Evolutionary conservation across 208 protist species (phyloP).

Genomic region (Trypanosoma mega): DNA sequence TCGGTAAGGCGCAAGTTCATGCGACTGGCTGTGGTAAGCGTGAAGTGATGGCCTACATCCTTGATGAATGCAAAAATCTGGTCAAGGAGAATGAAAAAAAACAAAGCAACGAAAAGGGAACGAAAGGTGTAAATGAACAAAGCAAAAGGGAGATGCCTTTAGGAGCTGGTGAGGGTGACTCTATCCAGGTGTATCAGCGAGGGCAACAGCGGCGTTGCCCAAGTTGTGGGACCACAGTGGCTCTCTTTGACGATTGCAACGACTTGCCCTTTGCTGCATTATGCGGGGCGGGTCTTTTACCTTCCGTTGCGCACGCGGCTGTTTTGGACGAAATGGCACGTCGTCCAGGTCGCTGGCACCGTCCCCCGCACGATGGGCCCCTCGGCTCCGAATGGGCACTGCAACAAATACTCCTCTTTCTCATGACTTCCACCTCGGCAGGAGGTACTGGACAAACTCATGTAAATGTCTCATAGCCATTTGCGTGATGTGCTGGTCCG

Average conservation of each 20-base stretch:
- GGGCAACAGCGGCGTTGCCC: too few species aligned
- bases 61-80: too few species aligned
- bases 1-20: conserved; percentile 37
- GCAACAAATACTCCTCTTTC: conserved; percentile 34
- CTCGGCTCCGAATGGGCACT: conserved; percentile 41
- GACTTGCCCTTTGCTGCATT: conserved; percentile 33
- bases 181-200: too few species aligned
- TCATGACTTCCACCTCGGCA: too few species aligned
- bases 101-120: background rate
- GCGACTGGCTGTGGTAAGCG: conserved; percentile 28
- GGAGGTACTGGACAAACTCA: too few species aligned
- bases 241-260: conserved; percentile 44
- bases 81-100: too few species aligned
- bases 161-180: too few species aligned
- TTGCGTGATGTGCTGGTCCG: too few species aligned
- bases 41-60: background rate
- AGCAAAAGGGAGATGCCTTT: background rate
- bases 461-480: too few species aligned
- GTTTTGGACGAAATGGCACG: conserved; percentile 21
- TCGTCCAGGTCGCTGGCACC: conserved; percentile 21
- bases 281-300: conserved; percentile 37
- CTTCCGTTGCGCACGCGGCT: conserved; percentile 37
- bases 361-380: conserved; percentile 30
- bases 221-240: too few species aligned
- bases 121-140: background rate